phyloP scores from a whole-genome alignment of 345 rosid genomes.

The Lepidium aucheri region DNA sequence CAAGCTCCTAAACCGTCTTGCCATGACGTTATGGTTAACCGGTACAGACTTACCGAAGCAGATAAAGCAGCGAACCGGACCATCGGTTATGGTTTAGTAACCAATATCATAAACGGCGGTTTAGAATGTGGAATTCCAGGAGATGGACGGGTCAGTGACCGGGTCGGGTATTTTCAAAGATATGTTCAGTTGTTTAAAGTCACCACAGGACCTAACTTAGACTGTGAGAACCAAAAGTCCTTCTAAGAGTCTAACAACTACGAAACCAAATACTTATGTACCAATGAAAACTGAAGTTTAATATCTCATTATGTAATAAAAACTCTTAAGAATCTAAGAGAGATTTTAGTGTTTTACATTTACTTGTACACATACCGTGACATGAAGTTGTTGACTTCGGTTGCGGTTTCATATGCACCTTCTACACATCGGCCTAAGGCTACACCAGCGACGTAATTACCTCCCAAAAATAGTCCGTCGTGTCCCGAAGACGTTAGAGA shows the following conservation, averaged over 20 bases:
- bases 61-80: conserved; percentile 38
- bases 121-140: conserved; percentile 47
- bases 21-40: conserved; percentile 46
- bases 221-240: conserved; percentile 47
- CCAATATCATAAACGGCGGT: conserved; percentile 64
- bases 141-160: conserved; percentile 33
- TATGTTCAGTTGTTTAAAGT: conserved; percentile 43
- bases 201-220: conserved; percentile 46
- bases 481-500: conserved; percentile 44
- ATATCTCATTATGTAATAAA: background rate
- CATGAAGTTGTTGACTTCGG: conserved; percentile 56
- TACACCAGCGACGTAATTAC: conserved; percentile 76
- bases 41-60: conserved; percentile 32
- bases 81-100: conserved; percentile 42
- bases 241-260: conserved; percentile 4
- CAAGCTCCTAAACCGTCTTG: conserved; percentile 55
- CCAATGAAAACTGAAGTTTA: background rate
- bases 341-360: conserved; percentile 8
- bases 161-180: conserved; percentile 60
- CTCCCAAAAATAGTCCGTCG: conserved; percentile 71
- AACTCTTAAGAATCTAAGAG: conserved; percentile 5
- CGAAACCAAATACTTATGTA: background rate
- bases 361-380: conserved; percentile 41
- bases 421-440: conserved; percentile 88
- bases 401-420: conserved; percentile 73